Evolutionary conservation across 495 filamentous ascomycete species (phyloP), one percentile per base, ranked within the genome.

Genomic region (Penicillium lividum): DNA sequence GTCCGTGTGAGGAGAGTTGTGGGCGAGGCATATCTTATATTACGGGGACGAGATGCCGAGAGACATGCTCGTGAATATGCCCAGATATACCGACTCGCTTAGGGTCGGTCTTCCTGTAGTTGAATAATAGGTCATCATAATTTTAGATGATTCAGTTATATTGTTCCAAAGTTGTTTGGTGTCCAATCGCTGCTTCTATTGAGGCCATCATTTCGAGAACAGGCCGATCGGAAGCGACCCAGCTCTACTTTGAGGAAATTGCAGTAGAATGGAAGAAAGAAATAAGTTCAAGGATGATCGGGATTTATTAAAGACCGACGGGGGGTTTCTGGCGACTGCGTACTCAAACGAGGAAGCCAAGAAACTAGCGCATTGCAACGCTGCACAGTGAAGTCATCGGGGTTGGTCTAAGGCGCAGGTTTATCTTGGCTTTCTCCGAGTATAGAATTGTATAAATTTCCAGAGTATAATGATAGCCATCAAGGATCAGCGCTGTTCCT

Each of bases 311-410:
- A 40, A 40, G 15, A 7, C 38, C 38, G 38, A 40, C 38, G 38
- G n/a, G 38, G 38, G 38, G 38, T 40, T 48, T 45, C 29, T 60
- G 44, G 53, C 43, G 7, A 46, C 16, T 40, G 42, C 30, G 60
- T 60, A 44, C 52, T 54, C 10, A 27, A 59, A 56, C 9, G 2
- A 60, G 60, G n/a, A 15, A 61, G 60, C 64, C 60, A 60, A 66
- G 64, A 18, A 55, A 47, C 45, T 58, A 63, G 47, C 4, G 38
- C 47, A 30, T 27, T 63, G 60, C 34, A 60, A 59, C 61, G 30
- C 42, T 58, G 64, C 44, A 51, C 15, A 16, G 27, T 49, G 18
- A 36, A 49, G 44, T 22, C 29, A 33, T 9, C 1, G 13, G 38
- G 10, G 38, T 15, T n/a, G 4, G 38, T 16, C 38, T 40, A n/a